phyloP scores from a whole-genome alignment of 257 asterid species.

The Solanum etuberosum region DNA sequence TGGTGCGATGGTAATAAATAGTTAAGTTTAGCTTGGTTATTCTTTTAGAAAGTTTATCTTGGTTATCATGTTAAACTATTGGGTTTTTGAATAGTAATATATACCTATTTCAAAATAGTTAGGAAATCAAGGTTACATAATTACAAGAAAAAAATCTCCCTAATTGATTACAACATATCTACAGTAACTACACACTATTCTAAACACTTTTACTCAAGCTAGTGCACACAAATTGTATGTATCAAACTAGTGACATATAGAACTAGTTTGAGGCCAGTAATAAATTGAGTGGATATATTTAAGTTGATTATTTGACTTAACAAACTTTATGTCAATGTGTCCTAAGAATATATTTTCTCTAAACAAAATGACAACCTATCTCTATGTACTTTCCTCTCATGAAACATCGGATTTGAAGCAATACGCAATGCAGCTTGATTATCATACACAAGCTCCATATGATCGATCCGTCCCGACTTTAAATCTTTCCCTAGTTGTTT shows the following conservation, averaged over 20 bases:
- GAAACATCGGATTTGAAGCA: neutral
- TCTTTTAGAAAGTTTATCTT: neutral
- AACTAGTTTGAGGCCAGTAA: neutral
- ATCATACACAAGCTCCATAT: neutral
- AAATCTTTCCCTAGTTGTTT: neutral
- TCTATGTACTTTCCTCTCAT: neutral
- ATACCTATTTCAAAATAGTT: neutral
- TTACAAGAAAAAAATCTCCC: neutral
- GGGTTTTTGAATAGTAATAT: neutral
- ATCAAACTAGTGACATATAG: neutral
- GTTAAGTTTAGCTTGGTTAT: neutral
- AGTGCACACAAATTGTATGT: neutral
- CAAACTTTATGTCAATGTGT: neutral
- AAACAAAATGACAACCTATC: neutral
- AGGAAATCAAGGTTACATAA: neutral
- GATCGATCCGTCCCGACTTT: neutral
- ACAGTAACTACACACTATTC: neutral
- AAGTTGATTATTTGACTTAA: neutral
- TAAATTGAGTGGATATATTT: neutral
- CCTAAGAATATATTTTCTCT: neutral
- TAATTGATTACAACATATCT: neutral
- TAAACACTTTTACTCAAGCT: neutral
- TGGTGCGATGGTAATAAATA: neutral
- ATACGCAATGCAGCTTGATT: neutral
- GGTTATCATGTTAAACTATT: neutral